Base-by-base conservation (phyloP, 257 asterid genomes). In the Phtheirospermum japonicum region DNA sequence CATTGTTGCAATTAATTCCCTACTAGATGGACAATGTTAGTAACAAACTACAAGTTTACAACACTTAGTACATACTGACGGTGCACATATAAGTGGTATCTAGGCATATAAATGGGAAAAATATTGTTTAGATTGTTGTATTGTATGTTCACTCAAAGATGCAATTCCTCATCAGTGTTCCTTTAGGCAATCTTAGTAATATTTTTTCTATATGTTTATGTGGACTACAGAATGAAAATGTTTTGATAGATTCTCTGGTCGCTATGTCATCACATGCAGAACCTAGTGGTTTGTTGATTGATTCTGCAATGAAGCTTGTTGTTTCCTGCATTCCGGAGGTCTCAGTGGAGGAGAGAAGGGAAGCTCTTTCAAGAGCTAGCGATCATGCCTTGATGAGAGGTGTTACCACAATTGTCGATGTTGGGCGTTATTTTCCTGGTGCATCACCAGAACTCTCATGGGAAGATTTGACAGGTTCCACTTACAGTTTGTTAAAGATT, bases 381-480 rank as follows among this genome's bases (percentile, higher is more conserved):
- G 75, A 79, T 37, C 78, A 75, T 70, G 91, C 99, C 67, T 73
- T 89, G 62, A 79, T 40, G 67, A 86, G 89, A 75, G 99, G 99
- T 72, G 97, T 89, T 69, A 92, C 99, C 31, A 73, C 99, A 62
- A 85, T 92, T 52, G 94, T 86, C 54, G 99, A 92, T 69, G 37
- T 89, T 52, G 99, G 99, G 54, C 80, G 95, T 79, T 89, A 89
- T 62, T 77, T 77, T 80, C 99, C 99, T 50, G 96, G 99, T 57
- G 76, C 71, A 68, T 71, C 89, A 23, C 64, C 84, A 34, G 89
- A 89, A 61, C 75, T 71, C 48, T 74, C 99, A 6, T 92, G 97
- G 99, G 91, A 89, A 72, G 99, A 92, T 78, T 83, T 83, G 13
- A 77, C 91, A 92, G 99, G 99, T 92, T 69, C 68, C 46, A 46